Conservation (phyloP, 2,329 filamentous ascomycete genomes). For the Penicillium sp. region DNA sequence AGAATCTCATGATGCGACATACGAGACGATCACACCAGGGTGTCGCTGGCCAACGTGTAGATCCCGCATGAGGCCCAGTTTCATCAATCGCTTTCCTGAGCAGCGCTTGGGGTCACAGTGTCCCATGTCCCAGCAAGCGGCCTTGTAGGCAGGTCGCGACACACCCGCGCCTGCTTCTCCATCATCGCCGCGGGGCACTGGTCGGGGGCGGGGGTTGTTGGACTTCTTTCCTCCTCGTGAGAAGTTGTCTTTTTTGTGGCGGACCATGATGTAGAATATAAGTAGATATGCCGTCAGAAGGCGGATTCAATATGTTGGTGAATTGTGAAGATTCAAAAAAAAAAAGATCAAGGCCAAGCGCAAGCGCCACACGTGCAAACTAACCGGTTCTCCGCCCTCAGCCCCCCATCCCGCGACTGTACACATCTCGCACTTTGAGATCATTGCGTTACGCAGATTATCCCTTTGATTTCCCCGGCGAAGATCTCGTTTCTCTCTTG, state of each 20-base stretch:
- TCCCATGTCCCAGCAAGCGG: slow-evolving; percentile 95
- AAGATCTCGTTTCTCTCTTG: slow-evolving; percentile 3
- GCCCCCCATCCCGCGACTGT: slow-evolving; percentile 18
- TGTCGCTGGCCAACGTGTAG: slow-evolving; percentile 90
- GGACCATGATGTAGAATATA: slow-evolving; percentile 65
- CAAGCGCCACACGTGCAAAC: slow-evolving; percentile 31
- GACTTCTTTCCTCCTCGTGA: slow-evolving; percentile 72
- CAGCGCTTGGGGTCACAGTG: slow-evolving; percentile 98
- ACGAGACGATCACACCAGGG: slow-evolving; percentile 85
- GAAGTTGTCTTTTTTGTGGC: slow-evolving; percentile 89
- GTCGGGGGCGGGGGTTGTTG: slow-evolving; percentile 59
- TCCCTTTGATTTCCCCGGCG: slow-evolving; percentile 3
- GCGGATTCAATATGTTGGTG: background rate
- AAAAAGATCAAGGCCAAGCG: slow-evolving; percentile 20
- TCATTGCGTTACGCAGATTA: slow-evolving; percentile 13
- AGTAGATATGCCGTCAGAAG: background rate
- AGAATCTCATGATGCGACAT: slow-evolving; percentile 23
- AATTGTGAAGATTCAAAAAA: slow-evolving; percentile 1
- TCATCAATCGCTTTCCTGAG: slow-evolving; percentile 92
- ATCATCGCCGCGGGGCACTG: slow-evolving; percentile 46
- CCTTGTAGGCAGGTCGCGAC: slow-evolving; percentile 67
- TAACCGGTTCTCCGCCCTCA: slow-evolving; percentile 21
- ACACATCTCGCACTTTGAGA: slow-evolving; percentile 10
- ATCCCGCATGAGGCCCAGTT: slow-evolving; percentile 88
- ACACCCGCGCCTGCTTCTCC: slow-evolving; percentile 40